phyloP scores from a whole-genome alignment of 2,329 filamentous ascomycete genomes.

The Hypoxylon sp. region DNA sequence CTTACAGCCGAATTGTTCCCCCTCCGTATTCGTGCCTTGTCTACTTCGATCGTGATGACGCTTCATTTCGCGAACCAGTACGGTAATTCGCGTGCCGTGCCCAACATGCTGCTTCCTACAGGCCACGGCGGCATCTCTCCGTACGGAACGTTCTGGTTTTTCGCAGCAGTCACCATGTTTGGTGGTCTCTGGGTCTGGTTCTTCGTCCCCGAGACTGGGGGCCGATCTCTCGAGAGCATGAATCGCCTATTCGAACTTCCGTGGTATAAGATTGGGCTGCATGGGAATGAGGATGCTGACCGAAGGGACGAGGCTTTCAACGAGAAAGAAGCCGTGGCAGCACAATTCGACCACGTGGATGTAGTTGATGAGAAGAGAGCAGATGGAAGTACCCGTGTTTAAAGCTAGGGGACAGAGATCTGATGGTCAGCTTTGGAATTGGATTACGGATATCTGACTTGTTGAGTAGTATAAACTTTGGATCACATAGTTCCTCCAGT shows the following conservation, averaged over 20 bases:
- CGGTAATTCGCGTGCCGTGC: conserved; percentile 81
- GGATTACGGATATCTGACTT: background rate
- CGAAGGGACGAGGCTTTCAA: conserved; percentile 60
- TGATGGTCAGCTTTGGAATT: background rate
- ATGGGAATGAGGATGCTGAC: conserved; percentile 68
- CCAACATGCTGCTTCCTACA: conserved; percentile 76
- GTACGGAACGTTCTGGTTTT: conserved; percentile 84
- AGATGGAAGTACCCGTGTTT: conserved; percentile 27
- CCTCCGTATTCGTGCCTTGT: conserved; percentile 78
- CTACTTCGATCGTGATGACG: conserved; percentile 81
- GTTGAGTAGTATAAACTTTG: background rate
- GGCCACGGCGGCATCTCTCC: conserved; percentile 65
- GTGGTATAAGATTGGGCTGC: conserved; percentile 80
- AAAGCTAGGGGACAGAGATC: background rate
- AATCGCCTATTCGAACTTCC: conserved; percentile 79
- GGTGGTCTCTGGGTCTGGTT: conserved; percentile 80
- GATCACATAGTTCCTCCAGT: background rate
- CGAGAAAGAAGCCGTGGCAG: conserved; percentile 62
- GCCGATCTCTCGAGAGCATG: conserved; percentile 77
- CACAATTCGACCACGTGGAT: conserved; percentile 58
- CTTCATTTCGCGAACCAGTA: conserved; percentile 86
- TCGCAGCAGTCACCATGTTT: conserved; percentile 76
- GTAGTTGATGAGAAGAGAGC: conserved; percentile 26
- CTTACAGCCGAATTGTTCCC: conserved; percentile 85
- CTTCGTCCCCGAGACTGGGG: conserved; percentile 80